Evolutionary conservation across 2,329 filamentous ascomycete genomes (phyloP), one percentile per base, ranked within the genome.

Genomic region (Colletotrichum lentis): DNA sequence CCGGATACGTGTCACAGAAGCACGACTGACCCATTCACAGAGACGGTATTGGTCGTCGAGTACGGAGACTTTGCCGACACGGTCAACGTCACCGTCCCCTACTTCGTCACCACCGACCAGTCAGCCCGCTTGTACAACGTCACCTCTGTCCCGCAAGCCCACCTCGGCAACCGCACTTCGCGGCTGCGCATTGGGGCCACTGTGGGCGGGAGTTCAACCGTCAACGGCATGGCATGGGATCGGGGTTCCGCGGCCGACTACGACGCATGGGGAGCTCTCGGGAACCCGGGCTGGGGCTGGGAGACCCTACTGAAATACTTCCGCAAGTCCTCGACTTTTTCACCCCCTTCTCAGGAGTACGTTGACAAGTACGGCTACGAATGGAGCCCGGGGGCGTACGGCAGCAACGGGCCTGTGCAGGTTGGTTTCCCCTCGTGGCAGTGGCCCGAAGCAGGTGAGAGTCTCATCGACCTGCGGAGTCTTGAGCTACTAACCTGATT

Each of bases 261-360:
- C 44, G 73, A 81, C 55, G 72, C 75, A 2, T 81, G 80, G 80
- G 77, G 77, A 27, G 73, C 73, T 0, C 68, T 81, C 0, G 79
- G 79, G 0, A 81, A 81, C 41, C 70, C 74, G 0, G 73, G 77
- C 0, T 81, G 80, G 80, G 75, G 76, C 1, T 81, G 78, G 76
- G 71, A 76, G 16, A 74, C 61, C 5, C 70, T 80, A 20, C 52
- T 76, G 3, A 70, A 72, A 6, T 78, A 77, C 58, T 77, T 76
- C 46, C 72, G 71, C 54, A 77, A 76, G 64, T 74, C 73, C 1
- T 71, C 69, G 0, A 62, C 58, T 1, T 74, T 74, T 24, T 57
- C 49, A 4, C 71, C 73, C 11, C 73, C 73, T 1, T 37, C 62
- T 0, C 24, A 62, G 8, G 64, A 68, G 10, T 72, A 57, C 31